Conservation (phyloP, 768 basidiomycete species). For the Nidula microcarpa region DNA sequence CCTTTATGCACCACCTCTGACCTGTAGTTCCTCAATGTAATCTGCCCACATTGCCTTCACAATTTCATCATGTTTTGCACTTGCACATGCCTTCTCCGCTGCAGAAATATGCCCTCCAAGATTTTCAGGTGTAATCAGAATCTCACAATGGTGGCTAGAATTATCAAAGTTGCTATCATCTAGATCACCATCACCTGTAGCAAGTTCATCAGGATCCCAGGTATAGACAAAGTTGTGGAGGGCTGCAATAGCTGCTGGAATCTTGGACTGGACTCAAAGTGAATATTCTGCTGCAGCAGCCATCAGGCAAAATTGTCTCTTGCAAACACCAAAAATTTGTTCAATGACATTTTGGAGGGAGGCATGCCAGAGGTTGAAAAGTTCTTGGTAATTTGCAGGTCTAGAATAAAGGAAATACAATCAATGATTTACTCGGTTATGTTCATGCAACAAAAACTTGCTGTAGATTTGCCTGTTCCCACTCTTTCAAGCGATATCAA, state of each 20-base stretch:
- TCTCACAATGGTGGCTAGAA: no score
- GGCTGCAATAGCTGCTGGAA: conserved; percentile 16
- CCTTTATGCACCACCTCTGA: not conserved
- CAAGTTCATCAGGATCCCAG: conserved; percentile 9
- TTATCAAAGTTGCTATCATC: not conserved
- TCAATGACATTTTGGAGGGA: conserved; percentile 24
- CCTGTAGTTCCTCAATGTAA: not conserved
- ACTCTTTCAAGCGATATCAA: conserved; percentile 29
- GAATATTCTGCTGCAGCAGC: conserved; percentile 12
- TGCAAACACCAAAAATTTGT: conserved; percentile 23
- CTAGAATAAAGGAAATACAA: conserved; percentile 12
- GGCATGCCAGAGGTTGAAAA: conserved; percentile 29
- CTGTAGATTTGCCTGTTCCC: conserved; percentile 11
- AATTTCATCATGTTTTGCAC: conserved; percentile 12
- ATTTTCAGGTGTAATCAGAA: conserved; percentile 7
- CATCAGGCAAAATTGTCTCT: conserved; percentile 14
- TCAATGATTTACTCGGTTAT: not conserved
- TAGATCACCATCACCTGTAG: conserved; percentile 2
- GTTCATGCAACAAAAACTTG: not conserved
- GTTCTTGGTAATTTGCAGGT: conserved; percentile 23
- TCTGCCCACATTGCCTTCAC: conserved; percentile 18
- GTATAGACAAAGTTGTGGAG: conserved; percentile 19
- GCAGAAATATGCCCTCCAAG: conserved; percentile 6
- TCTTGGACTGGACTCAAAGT: conserved; percentile 13
- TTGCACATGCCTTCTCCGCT: conserved; percentile 15